A percentile compares a stretch with the other conserved stretches of the same genome.
Conservation (phyloP, 2,329 filamentous ascomycete genomes). For the Colletotrichum sp. region DNA sequence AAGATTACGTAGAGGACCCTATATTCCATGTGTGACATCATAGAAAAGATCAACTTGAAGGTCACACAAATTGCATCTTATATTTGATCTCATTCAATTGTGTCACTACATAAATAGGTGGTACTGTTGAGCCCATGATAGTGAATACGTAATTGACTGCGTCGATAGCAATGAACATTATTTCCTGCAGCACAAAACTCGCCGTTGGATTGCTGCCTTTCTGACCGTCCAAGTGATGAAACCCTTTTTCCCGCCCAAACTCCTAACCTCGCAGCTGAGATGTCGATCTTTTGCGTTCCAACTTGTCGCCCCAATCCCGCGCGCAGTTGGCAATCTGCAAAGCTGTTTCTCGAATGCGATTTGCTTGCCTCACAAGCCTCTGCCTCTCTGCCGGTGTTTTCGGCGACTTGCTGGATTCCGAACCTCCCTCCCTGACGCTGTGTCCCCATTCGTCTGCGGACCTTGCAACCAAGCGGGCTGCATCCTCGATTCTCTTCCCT, state of each 20-base stretch:
- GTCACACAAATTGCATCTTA: neutral
- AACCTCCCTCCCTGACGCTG: neutral
- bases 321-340: slow-evolving; percentile 14
- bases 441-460: slow-evolving; percentile 29
- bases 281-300: slow-evolving; percentile 8
- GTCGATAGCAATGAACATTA: neutral
- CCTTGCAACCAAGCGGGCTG: slow-evolving; percentile 28
- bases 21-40: neutral
- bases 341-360: slow-evolving; percentile 14
- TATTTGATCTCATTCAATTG: neutral
- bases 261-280: neutral
- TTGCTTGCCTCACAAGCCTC: slow-evolving; percentile 5
- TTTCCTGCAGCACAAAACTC: neutral
- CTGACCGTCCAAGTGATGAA: neutral
- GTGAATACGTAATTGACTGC: neutral
- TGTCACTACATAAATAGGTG: neutral
- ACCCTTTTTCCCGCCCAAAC: neutral
- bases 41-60: neutral
- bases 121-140: neutral
- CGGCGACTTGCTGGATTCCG: neutral
- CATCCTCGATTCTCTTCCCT: slow-evolving; percentile 28
- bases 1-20: neutral
- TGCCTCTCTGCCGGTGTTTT: neutral
- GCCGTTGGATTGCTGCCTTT: neutral
- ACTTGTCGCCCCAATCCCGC: slow-evolving; percentile 18